A percentile compares a stretch with the other conserved stretches of the same genome.
Conservation (phyloP, 768 basidiomycete genomes). For the Tylopilus balloui region DNA sequence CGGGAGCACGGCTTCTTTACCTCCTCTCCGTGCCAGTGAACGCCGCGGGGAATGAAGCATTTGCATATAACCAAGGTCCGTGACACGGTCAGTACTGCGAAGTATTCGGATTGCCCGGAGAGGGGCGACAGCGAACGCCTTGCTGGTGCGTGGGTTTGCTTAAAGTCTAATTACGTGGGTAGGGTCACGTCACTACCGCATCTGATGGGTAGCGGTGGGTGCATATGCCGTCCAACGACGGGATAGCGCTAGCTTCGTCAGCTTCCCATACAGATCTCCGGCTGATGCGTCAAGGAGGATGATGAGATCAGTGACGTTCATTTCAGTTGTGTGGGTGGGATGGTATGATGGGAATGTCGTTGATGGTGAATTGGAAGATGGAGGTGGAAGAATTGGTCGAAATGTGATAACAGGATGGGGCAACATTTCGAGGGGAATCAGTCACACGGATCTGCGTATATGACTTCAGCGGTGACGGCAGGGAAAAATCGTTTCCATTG, state of each 20-base stretch:
- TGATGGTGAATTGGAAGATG: conserved; percentile 23
- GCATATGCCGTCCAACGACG: conserved; percentile 12
- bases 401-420: conserved; percentile 21
- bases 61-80: conserved; percentile 20
- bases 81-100: conserved; percentile 16
- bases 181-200: conserved; percentile 31
- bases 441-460: conserved; percentile 32
- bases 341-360: conserved; percentile 18
- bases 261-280: conserved; percentile 15
- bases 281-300: conserved; percentile 8
- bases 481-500: conserved; percentile 11
- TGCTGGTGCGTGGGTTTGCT: conserved; percentile 31
- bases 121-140: conserved; percentile 17
- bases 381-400: conserved; percentile 9
- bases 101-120: conserved; percentile 17
- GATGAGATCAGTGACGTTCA: conserved; percentile 15
- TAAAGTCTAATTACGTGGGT: conserved; percentile 37
- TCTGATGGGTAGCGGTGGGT: conserved; percentile 20
- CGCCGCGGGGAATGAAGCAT: conserved; percentile 30
- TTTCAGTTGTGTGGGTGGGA: conserved; percentile 10
- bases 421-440: conserved; percentile 8
- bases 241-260: conserved; percentile 9
- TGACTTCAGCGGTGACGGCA: conserved; percentile 30
- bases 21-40: conserved; percentile 20
- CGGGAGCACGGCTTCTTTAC: conserved; percentile 8